Evolutionary conservation across 371 early-diverging fungal genomes (phyloP).

Genomic region (Quaeritorhiza haematococci): DNA sequence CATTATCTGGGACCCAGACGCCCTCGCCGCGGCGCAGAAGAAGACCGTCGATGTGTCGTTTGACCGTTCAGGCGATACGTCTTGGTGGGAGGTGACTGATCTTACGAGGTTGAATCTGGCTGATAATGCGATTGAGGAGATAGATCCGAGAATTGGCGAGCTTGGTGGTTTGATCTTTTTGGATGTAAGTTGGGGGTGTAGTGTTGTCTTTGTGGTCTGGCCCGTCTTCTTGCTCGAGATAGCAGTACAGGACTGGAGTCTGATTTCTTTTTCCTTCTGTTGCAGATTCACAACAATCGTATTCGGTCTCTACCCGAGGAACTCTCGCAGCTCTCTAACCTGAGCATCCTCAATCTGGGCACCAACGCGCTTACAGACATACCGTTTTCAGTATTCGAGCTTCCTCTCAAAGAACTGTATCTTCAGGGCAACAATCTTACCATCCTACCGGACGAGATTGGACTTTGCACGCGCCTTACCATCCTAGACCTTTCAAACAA

Average conservation of each 20-base stretch:
- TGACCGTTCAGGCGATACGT: slow-evolving; percentile 28
- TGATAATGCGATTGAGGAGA: slow-evolving; percentile 56
- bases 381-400: not conserved
- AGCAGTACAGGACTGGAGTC: no score
- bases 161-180: slow-evolving; percentile 57
- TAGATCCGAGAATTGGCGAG: slow-evolving; percentile 60
- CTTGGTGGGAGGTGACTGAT: slow-evolving; percentile 33
- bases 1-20: slow-evolving; percentile 61
- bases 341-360: slow-evolving; percentile 9
- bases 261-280: not conserved
- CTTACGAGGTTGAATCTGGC: slow-evolving; percentile 60
- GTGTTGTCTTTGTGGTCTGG: not conserved
- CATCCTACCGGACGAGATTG: slow-evolving; percentile 44
- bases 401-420: slow-evolving; percentile 5
- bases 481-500: slow-evolving; percentile 64
- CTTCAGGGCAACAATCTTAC: slow-evolving; percentile 42
- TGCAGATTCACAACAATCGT: not conserved
- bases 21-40: slow-evolving; percentile 52
- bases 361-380: slow-evolving; percentile 1
- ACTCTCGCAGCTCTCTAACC: not conserved
- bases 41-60: slow-evolving; percentile 52
- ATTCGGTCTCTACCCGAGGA: not conserved
- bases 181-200: slow-evolving; percentile 53
- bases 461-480: slow-evolving; percentile 22
- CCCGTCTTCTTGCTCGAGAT: no score